These are phyloP conservation scores for Paramyrothecium roridum DNA, from an alignment of 2,329 filamentous ascomycete genomes.

Conservation along the genomic window DNA sequence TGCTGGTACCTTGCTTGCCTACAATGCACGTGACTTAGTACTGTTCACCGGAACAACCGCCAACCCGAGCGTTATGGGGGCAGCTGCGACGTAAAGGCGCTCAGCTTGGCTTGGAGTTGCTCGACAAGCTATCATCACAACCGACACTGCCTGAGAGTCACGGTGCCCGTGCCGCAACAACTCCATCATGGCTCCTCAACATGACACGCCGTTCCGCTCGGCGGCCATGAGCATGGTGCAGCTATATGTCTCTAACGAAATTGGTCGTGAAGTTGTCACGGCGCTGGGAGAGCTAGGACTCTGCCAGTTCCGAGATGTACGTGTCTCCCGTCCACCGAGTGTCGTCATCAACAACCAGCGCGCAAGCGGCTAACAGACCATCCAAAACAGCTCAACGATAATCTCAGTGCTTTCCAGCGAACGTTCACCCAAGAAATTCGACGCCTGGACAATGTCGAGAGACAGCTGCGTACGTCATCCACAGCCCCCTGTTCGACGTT, in stretches of 20 bases:
- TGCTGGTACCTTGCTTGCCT: too few relatives aligned
- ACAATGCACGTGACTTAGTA: slow-evolving; percentile 3
- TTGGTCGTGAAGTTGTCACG: slow-evolving; percentile 94
- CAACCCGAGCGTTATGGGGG: slow-evolving; percentile 20
- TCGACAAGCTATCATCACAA: slow-evolving; percentile 25
- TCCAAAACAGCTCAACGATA: slow-evolving; percentile 68
- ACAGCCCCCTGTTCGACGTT: slow-evolving; percentile 7
- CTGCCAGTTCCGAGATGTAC: slow-evolving; percentile 95
- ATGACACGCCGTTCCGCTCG: slow-evolving; percentile 98
- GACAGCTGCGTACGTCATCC: slow-evolving; percentile 78
- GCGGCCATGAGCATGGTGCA: slow-evolving; percentile 99
- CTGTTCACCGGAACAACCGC: background rate
- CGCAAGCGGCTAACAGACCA: background rate
- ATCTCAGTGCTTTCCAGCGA: slow-evolving; percentile 90
- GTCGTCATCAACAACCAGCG: slow-evolving; percentile 12
- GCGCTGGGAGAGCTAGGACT: slow-evolving; percentile 93
- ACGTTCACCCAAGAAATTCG: slow-evolving; percentile 98
- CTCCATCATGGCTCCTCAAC: slow-evolving; percentile 56
- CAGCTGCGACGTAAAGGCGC: slow-evolving; percentile 20
- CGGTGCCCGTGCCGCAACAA: slow-evolving; percentile 21
- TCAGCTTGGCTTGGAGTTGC: slow-evolving; percentile 15
- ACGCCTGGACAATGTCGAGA: slow-evolving; percentile 94
- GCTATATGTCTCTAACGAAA: slow-evolving; percentile 99
- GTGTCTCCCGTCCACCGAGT: slow-evolving; percentile 13
- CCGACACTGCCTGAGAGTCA: slow-evolving; percentile 18